Evolutionary conservation across 805 yeast genomes (phyloP).

Genomic region (Priceomyces medius): DNA sequence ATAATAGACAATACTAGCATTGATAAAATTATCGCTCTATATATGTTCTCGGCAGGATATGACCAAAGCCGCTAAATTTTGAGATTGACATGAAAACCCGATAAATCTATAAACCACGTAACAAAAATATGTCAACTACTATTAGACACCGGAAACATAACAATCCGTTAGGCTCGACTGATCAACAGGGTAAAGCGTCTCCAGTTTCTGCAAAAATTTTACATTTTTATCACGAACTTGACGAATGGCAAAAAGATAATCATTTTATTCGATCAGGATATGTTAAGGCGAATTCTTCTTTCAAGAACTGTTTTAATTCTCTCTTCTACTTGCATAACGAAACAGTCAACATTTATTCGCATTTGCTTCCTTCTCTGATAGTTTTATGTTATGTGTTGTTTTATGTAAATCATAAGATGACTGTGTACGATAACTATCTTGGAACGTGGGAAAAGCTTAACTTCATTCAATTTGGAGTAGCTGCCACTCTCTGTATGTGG

Average conservation of each 20-base stretch:
- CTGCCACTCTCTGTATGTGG: constrained; percentile 58
- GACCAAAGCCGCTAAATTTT: not conserved
- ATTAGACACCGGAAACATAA: not conserved
- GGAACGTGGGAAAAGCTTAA: constrained; percentile 47
- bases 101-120: no score
- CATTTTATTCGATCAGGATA: constrained; percentile 65
- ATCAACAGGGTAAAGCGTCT: not conserved
- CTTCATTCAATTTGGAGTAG: constrained; percentile 53
- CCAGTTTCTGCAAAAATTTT: constrained; percentile 6
- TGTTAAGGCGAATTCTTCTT: constrained; percentile 55
- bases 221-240: constrained; percentile 54
- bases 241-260: constrained; percentile 74
- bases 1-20: no score
- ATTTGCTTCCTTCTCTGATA: constrained; percentile 47
- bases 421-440: constrained; percentile 20
- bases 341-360: constrained; percentile 69
- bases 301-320: constrained; percentile 45
- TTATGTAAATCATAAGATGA: constrained; percentile 28
- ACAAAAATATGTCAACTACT: no score
- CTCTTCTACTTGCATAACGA: constrained; percentile 65
- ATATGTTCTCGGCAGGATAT: no score
- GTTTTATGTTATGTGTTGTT: constrained; percentile 22
- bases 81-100: no score
- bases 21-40: no score
- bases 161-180: not conserved